Base-by-base conservation (phyloP, 768 basidiomycete genomes). In the Boletus speciosus region DNA sequence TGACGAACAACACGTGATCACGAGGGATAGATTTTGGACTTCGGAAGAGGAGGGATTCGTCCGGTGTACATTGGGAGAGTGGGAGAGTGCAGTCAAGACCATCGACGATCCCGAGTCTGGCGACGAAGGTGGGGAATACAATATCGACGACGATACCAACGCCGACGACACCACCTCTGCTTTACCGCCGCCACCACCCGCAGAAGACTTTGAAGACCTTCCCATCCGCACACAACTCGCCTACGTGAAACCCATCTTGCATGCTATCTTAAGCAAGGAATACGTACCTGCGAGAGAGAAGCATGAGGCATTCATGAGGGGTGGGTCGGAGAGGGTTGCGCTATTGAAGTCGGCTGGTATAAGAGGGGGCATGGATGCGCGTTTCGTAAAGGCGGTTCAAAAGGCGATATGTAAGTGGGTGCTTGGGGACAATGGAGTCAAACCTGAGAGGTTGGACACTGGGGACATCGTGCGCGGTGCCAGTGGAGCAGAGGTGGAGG, bases 241-340 rank as follows among this genome's bases (percentile, higher is more conserved):
- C 11, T 88, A 88, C 61, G 75, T 80, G 27, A 88, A 85, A 56
- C 82, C 82, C 2, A 74, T 90, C 14, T 70, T 92, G 40, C 68
- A 62, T 25, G 84, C 82, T 1, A 78, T 90, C 32, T 66, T 91
- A 34, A 77, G 76, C 34, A 79, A 79, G 32, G 60, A 64, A 32
- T 90, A 86, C 63, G 56, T 51, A 1, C 89, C 90, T 1, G 80
- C 81, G 2, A 62, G 57, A 51, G 60, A 60, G 27, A 75, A 74
- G 23, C 83, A 88, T 57, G 71, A 72, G 6, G 66, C 65, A 0
- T 90, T 85, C 59, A 77, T 90, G 65, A 76, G 71, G 50, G 86
- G 86, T 11, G 85, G 83, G 0, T 66, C 71, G 4, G 73, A 73
- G 12, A 74, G 85, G 52, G 66, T 71, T 27, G 48, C 59, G 34